Evolutionary conservation across 2,329 filamentous ascomycete species (phyloP), one percentile per base, ranked within the genome.

Genomic region (Penicillium capsulatum): DNA sequence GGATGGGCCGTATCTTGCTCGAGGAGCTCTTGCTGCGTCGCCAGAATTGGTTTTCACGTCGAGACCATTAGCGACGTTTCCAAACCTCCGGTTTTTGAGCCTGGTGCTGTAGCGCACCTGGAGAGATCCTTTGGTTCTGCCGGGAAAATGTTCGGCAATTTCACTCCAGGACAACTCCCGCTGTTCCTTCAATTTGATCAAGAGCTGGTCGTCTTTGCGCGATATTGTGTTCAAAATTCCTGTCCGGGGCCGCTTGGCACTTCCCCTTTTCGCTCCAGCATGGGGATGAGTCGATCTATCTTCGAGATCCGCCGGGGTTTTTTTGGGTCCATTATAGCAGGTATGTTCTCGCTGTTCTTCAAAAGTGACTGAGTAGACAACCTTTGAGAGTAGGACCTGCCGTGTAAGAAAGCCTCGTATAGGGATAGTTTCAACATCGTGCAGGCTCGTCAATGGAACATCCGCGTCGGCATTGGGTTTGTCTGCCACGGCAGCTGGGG

Each of bases 111-210:
- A 44, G 37, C 37, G 42, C 19, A 44, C 37, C 34, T 40, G 7
- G 34, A 44, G 42, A 31, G 42, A 44, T 29, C 42, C 34, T 36
- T 28, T 34, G 13, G 37, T 34, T 13, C 31, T 44, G 22, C 34
- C 13, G 36, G 37, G 42, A 16, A 44, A 40, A 44, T 40, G 34
- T 35, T 44, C 24, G 35, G 24, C 37, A 17, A 40, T 44, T 40
- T 35, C 15, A 15, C 36, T 44, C 37, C 15, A 44, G 24, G 17
- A 31, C 4, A 44, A 17, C 29, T 26, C 27, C 31, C 17, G 31
- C 41, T 36, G 22, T 44, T 40, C 41, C 41, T 44, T 40, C 33
- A 44, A 44, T 40, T 44, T 16, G 34, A 40, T 44, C 28, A 40
- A 44, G 29, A 44, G 41, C 33, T 36, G 8, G 36, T 44, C 36